These are phyloP conservation scores for Russula olivacea DNA, from an alignment of 768 basidiomycete genomes.

Conservation along the genomic window DNA sequence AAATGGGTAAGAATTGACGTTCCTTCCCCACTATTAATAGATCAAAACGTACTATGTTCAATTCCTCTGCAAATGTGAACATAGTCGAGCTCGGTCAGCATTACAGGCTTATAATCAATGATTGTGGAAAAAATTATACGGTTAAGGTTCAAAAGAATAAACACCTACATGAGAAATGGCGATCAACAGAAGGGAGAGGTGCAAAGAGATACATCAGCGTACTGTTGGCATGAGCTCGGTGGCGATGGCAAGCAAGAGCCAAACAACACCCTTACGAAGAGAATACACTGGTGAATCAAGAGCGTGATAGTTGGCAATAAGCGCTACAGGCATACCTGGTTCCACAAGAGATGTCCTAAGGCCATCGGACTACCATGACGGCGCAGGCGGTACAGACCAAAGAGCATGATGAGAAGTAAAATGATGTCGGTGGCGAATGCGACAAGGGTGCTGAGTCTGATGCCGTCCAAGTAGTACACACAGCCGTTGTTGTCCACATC, in stretches of 20 bases:
- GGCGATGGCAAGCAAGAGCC: not conserved
- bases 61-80: not conserved
- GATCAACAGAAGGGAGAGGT: not conserved
- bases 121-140: not conserved
- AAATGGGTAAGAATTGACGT: not conserved
- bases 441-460: not conserved
- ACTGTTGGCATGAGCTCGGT: not conserved
- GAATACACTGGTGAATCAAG: not conserved
- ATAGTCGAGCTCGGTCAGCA: not conserved
- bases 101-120: not conserved
- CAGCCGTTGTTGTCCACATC: accelerated
- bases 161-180: not conserved
- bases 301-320: too few relatives aligned
- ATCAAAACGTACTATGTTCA: not conserved
- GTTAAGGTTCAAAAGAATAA: not conserved
- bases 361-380: not conserved
- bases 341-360: not conserved
- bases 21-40: too few relatives aligned
- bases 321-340: not conserved
- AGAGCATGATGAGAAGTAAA: not conserved
- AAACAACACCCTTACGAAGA: not conserved
- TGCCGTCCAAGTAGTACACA: not conserved
- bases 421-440: not conserved
- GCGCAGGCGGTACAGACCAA: not conserved
- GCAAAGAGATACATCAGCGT: not conserved